Percentiles rank a stretch among this genome's conserved stretches.
Conservation (phyloP, 148 eudicot genomes). For the Amaranthus cruentus region DNA sequence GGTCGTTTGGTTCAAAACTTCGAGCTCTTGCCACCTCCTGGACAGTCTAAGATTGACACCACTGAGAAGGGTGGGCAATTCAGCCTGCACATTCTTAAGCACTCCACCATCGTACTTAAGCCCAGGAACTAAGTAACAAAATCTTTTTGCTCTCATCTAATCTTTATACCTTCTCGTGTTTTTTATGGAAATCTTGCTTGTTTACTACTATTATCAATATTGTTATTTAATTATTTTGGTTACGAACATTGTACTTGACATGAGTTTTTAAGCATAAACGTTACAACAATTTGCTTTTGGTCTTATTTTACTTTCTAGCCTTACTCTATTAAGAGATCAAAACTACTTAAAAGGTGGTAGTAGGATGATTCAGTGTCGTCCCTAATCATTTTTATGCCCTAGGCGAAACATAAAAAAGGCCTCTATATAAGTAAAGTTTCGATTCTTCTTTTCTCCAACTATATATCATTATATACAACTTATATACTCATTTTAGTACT, state of each 20-base stretch:
- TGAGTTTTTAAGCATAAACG: not conserved
- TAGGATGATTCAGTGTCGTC: too few species aligned
- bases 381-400: too few species aligned
- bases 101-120: constrained; percentile 63
- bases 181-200: not conserved
- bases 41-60: constrained; percentile 64
- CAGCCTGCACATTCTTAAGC: constrained; percentile 60
- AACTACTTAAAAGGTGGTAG: too few species aligned
- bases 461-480: too few species aligned
- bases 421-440: too few species aligned
- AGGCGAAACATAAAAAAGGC: too few species aligned
- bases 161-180: not conserved
- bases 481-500: too few species aligned
- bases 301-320: too few species aligned
- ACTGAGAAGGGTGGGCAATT: constrained; percentile 76
- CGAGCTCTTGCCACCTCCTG: constrained; percentile 72
- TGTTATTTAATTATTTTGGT: not conserved
- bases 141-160: constrained; percentile 2
- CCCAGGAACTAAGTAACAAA: constrained; percentile 26
- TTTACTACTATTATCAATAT: not conserved
- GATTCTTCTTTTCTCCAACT: too few species aligned
- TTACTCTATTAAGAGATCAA: too few species aligned
- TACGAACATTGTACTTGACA: not conserved
- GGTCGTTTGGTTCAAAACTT: constrained; percentile 84
- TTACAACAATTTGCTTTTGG: not conserved